Base-by-base conservation (phyloP, 306 rosid genomes). In the Datisca glomerata region DNA sequence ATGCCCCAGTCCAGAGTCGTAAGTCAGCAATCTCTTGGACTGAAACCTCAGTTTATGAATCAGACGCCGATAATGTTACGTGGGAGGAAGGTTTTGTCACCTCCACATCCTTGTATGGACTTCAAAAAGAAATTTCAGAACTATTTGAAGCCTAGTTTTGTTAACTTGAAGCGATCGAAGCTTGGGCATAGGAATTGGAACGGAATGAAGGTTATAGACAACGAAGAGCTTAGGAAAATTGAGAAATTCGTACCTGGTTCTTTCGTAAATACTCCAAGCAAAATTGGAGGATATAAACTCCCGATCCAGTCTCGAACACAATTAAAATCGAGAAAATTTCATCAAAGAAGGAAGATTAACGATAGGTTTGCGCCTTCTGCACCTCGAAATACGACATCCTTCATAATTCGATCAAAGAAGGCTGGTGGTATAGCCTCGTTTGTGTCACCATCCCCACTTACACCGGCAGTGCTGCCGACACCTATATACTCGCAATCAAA, bases 251-350 rank as follows among this genome's bases (percentile, higher is more conserved):
- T 45, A 20, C 29, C 68, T 12, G 54, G 32, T 46, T 5, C 47
- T 5, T 27, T 53, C 2, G 21, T 51, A 18, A 25, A 18, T 20
- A 59, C 64, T 19, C 68, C 41, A 39, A 43, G 39, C 20, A 39
- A 49, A 12, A 36, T 35, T 14, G 66, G 54, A 18, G 55, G 50
- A 2, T 83, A 75, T 29, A 69, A 59, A 42, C 86, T 85, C 13
- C 85, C 86, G 8, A 65, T 79, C 57, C 91, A 79, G 59, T 75
- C 79, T 4, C 94, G 75, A 44, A 75, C 78, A 51, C 81, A 66
- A 8, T 29, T 57, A 28, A 76, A 76, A 41, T 53, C 61, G 4
- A 63, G 80, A 0, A 60, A 78, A 40, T 67, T 70, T 42, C 51
- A 72, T 28, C 55, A 57, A 2, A 81, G 59, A 46, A 68, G 62